Evolutionary conservation across 1,284 basidiomycete genomes (phyloP), one percentile per base, ranked within the genome.

Genomic region (Boletus hoseneyae): DNA sequence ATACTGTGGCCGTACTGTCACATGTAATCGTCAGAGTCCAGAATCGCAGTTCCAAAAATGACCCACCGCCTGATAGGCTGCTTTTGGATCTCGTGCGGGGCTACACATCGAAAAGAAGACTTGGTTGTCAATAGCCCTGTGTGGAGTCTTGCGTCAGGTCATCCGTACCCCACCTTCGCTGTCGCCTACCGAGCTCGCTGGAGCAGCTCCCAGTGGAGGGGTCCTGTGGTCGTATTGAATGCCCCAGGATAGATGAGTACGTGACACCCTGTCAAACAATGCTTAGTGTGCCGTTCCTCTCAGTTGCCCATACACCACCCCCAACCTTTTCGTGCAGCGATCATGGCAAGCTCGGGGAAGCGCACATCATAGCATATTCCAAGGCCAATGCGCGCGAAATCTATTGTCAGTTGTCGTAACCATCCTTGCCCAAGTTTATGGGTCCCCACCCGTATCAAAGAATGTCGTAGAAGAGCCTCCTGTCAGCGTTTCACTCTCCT

Each of bases 31-130:
- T 59, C 38, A 43, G 39, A 2, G 12, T 35, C 27, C 19, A n/a
- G 16, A 37, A 40, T 44, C 21, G 36, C 19, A 21, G 30, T 2
- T 4, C 16, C 33, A 29, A 23, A 47, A 39, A 34, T 27, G 13
- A 74, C 88, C 61, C 59, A 93, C 91, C 52, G 93, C 92, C 66
- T 95, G 90, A 66, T 95, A 96, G 16, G 74, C 78, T 27, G 91
- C 87, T 13, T 75, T 81, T 50, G 87, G 68, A 57, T 97, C 90
- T 33, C 96, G 81, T 1, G 97, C 94, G 29, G 95, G 94, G 55
- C 94, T 97, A 69, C 94, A 97, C 87, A 95, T 96, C 3, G 90
- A 81, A 55, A 97, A 85, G 71, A 85, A 99, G 18, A 98, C 82
- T 70, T 99, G 96, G 64, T 99, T 97, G 67, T 99, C 96, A 27